Evolutionary conservation across 2,329 filamentous ascomycete species (phyloP).

Genomic region (Didymella segeticola): DNA sequence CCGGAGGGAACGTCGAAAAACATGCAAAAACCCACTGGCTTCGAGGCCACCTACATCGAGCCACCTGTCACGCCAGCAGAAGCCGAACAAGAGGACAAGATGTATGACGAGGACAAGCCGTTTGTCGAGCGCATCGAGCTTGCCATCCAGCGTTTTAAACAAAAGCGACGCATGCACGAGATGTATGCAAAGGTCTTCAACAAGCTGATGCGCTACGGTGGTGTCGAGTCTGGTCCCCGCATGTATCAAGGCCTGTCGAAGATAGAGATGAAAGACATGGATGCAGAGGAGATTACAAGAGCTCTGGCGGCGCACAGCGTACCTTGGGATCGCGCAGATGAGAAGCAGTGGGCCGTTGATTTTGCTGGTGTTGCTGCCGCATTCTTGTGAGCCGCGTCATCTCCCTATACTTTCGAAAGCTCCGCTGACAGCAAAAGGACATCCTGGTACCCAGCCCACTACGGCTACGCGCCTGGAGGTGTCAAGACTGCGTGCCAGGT

Average conservation of each 20-base stretch:
- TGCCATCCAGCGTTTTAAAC: conserved; percentile 82
- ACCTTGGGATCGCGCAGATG: conserved; percentile 54
- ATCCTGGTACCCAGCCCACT: conserved; percentile 60
- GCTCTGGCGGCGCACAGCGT: conserved; percentile 70
- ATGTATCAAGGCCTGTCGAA: conserved; percentile 69
- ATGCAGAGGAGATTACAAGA: conserved; percentile 68
- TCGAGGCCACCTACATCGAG: conserved; percentile 78
- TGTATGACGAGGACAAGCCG: conserved; percentile 66
- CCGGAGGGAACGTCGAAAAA: conserved; percentile 50
- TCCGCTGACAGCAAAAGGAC: conserved; percentile 55
- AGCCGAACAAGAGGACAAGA: conserved; percentile 66
- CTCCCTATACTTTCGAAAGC: neutral
- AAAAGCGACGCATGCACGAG: conserved; percentile 74
- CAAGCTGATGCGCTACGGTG: conserved; percentile 83
- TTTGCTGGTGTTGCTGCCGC: conserved; percentile 79
- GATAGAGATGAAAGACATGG: conserved; percentile 67
- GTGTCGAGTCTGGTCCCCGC: conserved; percentile 69
- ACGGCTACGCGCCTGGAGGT: conserved; percentile 58
- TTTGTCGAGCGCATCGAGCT: conserved; percentile 76
- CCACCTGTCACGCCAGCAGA: conserved; percentile 76
- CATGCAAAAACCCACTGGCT: conserved; percentile 54
- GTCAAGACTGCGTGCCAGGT: conserved; percentile 70
- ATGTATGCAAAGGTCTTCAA: conserved; percentile 71
- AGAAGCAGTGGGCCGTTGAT: conserved; percentile 76
- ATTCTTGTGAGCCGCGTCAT: conserved; percentile 68